Evolutionary conservation across 2,329 filamentous ascomycete genomes (phyloP), one percentile per base, ranked within the genome.

Genomic region (Pseudogymnoascus sp.): DNA sequence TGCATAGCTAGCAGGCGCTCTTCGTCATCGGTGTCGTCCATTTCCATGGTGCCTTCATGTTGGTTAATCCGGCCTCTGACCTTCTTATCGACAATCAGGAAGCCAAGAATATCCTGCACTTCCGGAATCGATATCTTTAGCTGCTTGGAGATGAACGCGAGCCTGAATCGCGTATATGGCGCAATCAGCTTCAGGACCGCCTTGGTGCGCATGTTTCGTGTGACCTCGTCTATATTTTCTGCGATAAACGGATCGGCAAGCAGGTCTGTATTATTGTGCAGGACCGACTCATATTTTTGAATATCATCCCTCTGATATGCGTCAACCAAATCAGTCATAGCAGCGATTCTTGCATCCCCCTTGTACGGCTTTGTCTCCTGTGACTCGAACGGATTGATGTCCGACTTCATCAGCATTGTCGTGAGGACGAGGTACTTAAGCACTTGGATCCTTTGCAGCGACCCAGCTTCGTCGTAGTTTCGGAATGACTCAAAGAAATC

Each of bases 401-500:
- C 87, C 42, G 93, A 97, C 74, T 93, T 93, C 90, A 96, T 97
- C 64, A 99, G 81, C 95, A 99, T 97, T 44, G 93, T 97, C 26
- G 93, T 93, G 65, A 99, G 83, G 31, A 99, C 88, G 31, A 99
- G 84, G 72, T 99, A 99, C 77, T 97, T 97, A 70, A 99, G 85
- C 14, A 97, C 95, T 76, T 97, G 93, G 69, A 97, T 97, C 59
- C 95, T 86, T 76, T 97, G 93, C 71, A 97, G 83, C 26, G 93
- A 97, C 53, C 95, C 95, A 42, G 95, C 95, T 79, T 99, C 95
- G 74, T 99, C 95, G 78, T 97, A 99, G 78, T 97, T 97, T 64
- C 93, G 90, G 80, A 99, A 99, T 0, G 93, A 96, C 75, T 99
- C 95, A 76, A 97, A 97, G 76, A 99, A 99, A 79, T 97, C 95